Base-by-base conservation (phyloP, 805 yeast species). In the Ogataea sp. region DNA sequence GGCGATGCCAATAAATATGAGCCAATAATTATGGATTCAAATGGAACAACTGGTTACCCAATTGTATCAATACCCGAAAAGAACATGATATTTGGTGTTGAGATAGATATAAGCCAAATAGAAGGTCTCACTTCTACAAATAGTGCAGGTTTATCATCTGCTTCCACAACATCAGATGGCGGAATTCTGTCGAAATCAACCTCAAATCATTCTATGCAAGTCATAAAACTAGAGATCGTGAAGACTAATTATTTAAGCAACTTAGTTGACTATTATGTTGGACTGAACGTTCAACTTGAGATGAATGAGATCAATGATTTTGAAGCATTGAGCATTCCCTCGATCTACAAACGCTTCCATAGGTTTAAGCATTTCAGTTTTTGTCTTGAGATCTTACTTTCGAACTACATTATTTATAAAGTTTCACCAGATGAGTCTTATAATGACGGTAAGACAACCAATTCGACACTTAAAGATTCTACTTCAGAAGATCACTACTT, bases 81-180 rank as follows among this genome's bases (percentile, higher is more conserved):
- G 40, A 78, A 76, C 26, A 56, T 71, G 37, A 55, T 73, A 7
- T 59, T 70, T 38, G 75, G 78, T 5, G 52, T 72, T n/a, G 78
- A 73, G 39, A 53, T 71, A 9, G 75, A 71, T 39, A 36, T 39
- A 8, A 16, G 20, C 20, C 26, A 24, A 30, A n/a, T 36, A 20
- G 29, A 24, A 9, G 25, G 26, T 16, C 13, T 20, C n/a, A 3
- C 62, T 13, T 47, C 50, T 13, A 50, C 67, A 31, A 46, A 52
- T 11, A 62, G 18, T 23, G 5, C 31, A 15, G 17, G 13, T 28
- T 17, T n/a, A 15, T 14, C 37, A 21, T 18, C 32, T 25, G 11
- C 18, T 2, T 10, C 18, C 3, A 17, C 33, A n/a, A 10, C 28
- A 7, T 4, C 32, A 8, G 21, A 17, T 4, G n/a, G 29, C 10